Conservation (phyloP, 2,329 filamentous ascomycete species). For the Colletotrichum lini region DNA sequence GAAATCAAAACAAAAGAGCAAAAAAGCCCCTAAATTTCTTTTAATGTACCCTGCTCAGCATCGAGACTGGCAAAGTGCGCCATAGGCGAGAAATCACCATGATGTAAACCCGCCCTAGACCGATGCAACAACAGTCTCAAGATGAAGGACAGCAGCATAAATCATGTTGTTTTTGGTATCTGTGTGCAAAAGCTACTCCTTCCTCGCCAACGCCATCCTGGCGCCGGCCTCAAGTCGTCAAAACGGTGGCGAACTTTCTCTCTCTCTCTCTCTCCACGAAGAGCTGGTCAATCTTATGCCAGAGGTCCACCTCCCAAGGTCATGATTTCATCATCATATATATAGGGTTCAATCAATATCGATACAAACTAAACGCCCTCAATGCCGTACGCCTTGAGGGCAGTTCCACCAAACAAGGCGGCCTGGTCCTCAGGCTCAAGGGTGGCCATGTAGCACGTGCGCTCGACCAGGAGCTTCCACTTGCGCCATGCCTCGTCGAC, state of each 20-base stretch:
- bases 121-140: not conserved
- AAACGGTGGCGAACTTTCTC: not conserved
- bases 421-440: conserved; percentile 73
- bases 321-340: not conserved
- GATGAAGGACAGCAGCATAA: not conserved
- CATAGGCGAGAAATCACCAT: not conserved
- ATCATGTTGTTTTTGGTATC: conserved; percentile 40
- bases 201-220: conserved; percentile 17
- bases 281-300: not conserved
- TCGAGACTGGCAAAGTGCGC: not conserved
- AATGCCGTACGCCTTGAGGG: conserved; percentile 76
- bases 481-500: conserved; percentile 76
- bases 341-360: not conserved
- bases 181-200: conserved; percentile 22
- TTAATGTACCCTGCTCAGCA: not conserved
- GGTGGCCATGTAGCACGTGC: conserved; percentile 74
- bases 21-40: not conserved
- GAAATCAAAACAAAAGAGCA: too few relatives aligned
- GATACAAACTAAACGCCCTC: conserved; percentile 1
- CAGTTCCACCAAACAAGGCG: conserved; percentile 81
- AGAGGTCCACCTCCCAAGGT: not conserved
- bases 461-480: conserved; percentile 81
- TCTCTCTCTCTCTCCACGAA: not conserved
- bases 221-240: conserved; percentile 19
- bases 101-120: not conserved